Percentiles rank a stretch among this genome's conserved stretches.
These are phyloP conservation scores for Chalciporus sphaerocephalus DNA, from an alignment of 768 basidiomycete species.

Conservation along the genomic window DNA sequence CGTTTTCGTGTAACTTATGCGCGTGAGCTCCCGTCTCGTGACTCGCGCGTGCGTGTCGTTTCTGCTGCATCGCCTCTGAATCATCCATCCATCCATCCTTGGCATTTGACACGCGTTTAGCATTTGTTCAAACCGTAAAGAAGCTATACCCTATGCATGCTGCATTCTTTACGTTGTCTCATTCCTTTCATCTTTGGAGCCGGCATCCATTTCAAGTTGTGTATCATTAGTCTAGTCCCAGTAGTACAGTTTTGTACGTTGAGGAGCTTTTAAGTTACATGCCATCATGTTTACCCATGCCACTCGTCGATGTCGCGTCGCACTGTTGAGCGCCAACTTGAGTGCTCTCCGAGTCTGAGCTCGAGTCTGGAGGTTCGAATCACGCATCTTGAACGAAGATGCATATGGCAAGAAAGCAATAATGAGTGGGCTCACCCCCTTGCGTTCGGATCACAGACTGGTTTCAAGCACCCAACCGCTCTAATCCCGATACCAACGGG, in stretches of 20 bases:
- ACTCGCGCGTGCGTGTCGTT: neutral
- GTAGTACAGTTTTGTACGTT: neutral
- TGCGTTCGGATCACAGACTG: too few species aligned
- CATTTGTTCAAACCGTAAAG: conserved; percentile 1
- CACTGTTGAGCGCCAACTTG: too few species aligned
- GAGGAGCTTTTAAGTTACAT: neutral
- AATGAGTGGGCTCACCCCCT: too few species aligned
- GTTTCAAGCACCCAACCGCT: too few species aligned
- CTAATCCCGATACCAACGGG: too few species aligned
- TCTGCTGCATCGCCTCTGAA: neutral
- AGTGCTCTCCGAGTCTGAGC: too few species aligned
- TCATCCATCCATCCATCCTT: neutral
- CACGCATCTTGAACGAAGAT: too few species aligned
- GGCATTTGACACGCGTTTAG: neutral
- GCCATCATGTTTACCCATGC: neutral
- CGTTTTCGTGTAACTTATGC: neutral
- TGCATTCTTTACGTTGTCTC: neutral
- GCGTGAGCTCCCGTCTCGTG: neutral
- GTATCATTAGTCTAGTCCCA: too few species aligned
- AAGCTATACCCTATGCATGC: conserved; percentile 3
- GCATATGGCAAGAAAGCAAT: too few species aligned
- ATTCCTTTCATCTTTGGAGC: conserved; percentile 3
- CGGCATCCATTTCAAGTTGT: conserved; percentile 7
- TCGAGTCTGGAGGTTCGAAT: too few species aligned
- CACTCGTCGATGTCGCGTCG: too few species aligned